phyloP scores from a whole-genome alignment of 257 asterid species.

The Euphrasia confusa region DNA sequence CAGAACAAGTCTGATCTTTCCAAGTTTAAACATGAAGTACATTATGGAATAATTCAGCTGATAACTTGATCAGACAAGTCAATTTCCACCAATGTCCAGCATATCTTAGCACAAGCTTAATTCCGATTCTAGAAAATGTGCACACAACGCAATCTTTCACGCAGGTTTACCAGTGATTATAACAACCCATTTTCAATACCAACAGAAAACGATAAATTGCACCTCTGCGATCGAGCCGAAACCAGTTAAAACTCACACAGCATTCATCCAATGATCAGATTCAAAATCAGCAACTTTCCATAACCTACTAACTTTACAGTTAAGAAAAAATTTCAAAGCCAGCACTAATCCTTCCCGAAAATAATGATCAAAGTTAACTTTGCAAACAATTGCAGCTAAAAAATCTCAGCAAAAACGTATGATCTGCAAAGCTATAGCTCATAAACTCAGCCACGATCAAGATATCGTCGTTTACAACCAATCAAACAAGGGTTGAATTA shows the following conservation, averaged over 20 bases:
- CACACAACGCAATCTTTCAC: not conserved
- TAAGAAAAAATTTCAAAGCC: conserved; percentile 20
- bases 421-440: conserved; percentile 52
- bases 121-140: conserved; percentile 17
- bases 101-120: conserved; percentile 22
- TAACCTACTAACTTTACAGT: conserved; percentile 28
- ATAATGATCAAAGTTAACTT: conserved; percentile 24
- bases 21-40: conserved; percentile 21
- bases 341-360: conserved; percentile 22
- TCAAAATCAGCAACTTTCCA: conserved; percentile 30
- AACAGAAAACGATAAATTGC: conserved; percentile 18
- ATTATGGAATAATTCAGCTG: conserved; percentile 19
- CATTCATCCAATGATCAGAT: conserved; percentile 29
- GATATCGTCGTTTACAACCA: conserved; percentile 29
- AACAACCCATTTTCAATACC: conserved; percentile 18
- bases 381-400: conserved; percentile 24
- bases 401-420: conserved; percentile 37
- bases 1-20: conserved; percentile 13
- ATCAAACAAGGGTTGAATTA: conserved; percentile 58
- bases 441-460: conserved; percentile 41
- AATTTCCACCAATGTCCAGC: conserved; percentile 18
- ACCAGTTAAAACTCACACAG: conserved; percentile 12
- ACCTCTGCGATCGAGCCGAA: conserved; percentile 22
- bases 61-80: conserved; percentile 17
- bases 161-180: conserved; percentile 17